These are phyloP conservation scores for Candida multigemmis DNA, from an alignment of 805 yeast species.

Conservation along the genomic window DNA sequence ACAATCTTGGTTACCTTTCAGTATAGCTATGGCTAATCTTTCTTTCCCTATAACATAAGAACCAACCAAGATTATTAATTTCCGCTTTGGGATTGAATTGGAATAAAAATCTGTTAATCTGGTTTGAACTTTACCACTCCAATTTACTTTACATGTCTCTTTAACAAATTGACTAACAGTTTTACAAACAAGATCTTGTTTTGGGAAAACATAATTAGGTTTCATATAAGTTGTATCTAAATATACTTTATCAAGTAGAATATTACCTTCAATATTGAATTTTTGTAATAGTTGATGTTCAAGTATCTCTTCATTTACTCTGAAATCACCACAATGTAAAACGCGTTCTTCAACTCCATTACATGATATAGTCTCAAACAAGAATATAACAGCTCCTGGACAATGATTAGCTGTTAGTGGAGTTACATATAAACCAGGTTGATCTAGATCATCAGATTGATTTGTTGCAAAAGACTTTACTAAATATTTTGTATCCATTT, in stretches of 20 bases:
- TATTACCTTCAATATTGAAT: constrained; percentile 8
- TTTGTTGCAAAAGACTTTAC: constrained; percentile 7
- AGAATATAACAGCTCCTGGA: constrained; percentile 85
- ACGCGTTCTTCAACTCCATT: constrained; percentile 17
- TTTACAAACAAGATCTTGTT: constrained; percentile 59
- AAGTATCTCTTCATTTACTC: constrained; percentile 54
- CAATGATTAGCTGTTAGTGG: constrained; percentile 88
- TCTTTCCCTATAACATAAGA: constrained; percentile 93
- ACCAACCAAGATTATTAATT: constrained; percentile 62
- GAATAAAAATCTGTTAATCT: constrained; percentile 30
- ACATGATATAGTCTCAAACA: constrained; percentile 44
- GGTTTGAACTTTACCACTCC: constrained; percentile 28
- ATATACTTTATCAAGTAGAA: constrained; percentile 50
- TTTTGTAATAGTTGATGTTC: constrained; percentile 18
- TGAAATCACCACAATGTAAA: constrained; percentile 90
- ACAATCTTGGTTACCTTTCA: constrained; percentile 35
- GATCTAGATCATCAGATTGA: constrained; percentile 3
- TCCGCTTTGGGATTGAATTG: constrained; percentile 13
- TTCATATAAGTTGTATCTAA: constrained; percentile 87
- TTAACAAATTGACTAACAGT: constrained; percentile 47
- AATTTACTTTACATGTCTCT: constrained; percentile 24
- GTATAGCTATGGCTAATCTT: constrained; percentile 61
- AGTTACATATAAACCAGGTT: constrained; percentile 40
- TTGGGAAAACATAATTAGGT: constrained; percentile 68
- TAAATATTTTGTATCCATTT: constrained; percentile 32